Evolutionary conservation across 2,329 filamentous ascomycete species (phyloP), one percentile per base, ranked within the genome.

Genomic region (Paramyrothecium roridum): DNA sequence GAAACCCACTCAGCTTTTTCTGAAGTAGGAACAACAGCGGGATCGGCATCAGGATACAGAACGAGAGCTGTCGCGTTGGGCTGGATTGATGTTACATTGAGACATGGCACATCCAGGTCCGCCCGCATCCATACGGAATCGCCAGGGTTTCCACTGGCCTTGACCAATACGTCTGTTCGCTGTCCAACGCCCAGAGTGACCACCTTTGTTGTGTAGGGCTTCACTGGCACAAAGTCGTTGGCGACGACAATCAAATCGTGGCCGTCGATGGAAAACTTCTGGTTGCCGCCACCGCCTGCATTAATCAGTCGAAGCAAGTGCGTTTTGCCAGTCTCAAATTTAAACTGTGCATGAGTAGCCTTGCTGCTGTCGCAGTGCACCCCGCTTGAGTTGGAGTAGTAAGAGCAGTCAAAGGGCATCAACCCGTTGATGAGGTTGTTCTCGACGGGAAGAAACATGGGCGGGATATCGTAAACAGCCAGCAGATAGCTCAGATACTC

Each of bases 241-340:
- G 48, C 48, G 30, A 49, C 30, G 22, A 49, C 6, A n/a, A n/a
- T 55, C 21, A 64, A 59, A 47, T 55, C 52, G 50, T 80, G 76
- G 37, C 69, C 73, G 57, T 79, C 75, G 47, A 80, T 76, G 48
- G 70, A 72, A 54, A 81, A 72, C 52, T 75, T 74, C 57, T 80
- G 78, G 13, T 74, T 74, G 1, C 76, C 74, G 62, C 80, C 83
- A 2, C 79, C 80, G 13, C 75, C 79, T 37, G 82, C 71, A 56
- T 82, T 82, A 53, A 84, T 71, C 47, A 84, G 71, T 33, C 79
- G 78, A 16, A 85, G 67, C 7, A 83, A 71, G 51, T 84, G 84
- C 3, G 76, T 83, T 59, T 76, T 81, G 8, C 71, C 71, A 0
- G 79, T 77, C 54, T 71, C 73, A 65, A 45, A 73, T 60, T 65